Base-by-base conservation (phyloP, 257 asterid genomes). In the Lycium barbarum region DNA sequence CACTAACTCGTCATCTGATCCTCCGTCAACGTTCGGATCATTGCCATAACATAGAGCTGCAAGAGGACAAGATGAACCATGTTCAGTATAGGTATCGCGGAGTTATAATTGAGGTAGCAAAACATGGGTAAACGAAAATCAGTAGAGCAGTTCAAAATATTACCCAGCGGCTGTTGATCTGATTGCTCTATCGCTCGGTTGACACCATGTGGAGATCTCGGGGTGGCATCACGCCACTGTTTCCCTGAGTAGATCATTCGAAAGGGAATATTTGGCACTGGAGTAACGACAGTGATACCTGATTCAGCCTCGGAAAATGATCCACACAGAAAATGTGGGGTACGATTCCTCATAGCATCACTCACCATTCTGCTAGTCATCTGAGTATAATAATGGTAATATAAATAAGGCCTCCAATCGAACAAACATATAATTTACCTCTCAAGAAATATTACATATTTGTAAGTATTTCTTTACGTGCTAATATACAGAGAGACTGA, bases 301-400 rank as follows among this genome's bases (percentile, higher is more conserved):
- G 90, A 72, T 83, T 86, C 94, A 86, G 93, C 97, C 89, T 93
- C 98, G 78, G 83, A 79, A 38, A 96, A 79, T 57, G 97, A 92
- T 84, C 99, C 98, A 68, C 97, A 93, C 20, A 92, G 96, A 85
- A 88, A 90, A 89, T 95, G 99, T 58, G 89, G 87, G 14, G 88
- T 63, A 7, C 96, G 95, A 84, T 91, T 84, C 70, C 98, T 91
- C 9, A 87, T 70, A 59, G 94, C 91, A 87, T 95, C 94, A 83
- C 61, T 90, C 11, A 87, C 90, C 80, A 92, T 93, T 55, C 88
- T 91, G 47, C 87, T 57, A 61, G 97, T 91, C 14, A 94, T 87
- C 97, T 95, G 94, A 84, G 68, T 82, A 45, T 40, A 86, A 45
- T 40, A 86, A 35, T 26, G 82, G 78, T 26, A 76, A 82, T 70